phyloP scores from a whole-genome alignment of 139 green algal species.

The Picochlorum sp. region DNA sequence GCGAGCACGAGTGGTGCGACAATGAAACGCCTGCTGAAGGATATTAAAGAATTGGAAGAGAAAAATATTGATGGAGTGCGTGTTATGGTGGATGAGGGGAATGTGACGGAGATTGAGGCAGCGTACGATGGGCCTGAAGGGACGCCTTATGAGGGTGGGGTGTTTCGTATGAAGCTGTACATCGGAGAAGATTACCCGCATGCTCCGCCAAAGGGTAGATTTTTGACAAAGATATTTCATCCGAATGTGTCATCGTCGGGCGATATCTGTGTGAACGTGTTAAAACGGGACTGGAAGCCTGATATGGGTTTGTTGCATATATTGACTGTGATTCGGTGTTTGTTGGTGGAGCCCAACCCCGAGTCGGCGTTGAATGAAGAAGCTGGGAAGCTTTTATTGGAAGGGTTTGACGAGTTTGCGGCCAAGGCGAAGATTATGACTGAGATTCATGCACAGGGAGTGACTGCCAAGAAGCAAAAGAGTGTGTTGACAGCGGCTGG shows the following conservation, averaged over 20 bases:
- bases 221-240: conserved; percentile 94
- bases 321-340: conserved; percentile 82
- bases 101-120: conserved; percentile 73
- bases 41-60: conserved; percentile 50
- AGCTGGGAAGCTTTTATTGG: conserved; percentile 86
- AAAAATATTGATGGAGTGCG: conserved; percentile 66
- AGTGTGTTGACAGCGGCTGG: conserved; percentile 60
- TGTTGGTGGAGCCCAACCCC: conserved; percentile 94
- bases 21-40: conserved; percentile 57
- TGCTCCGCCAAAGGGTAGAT: conserved; percentile 62
- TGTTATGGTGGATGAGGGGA: conserved; percentile 75
- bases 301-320: conserved; percentile 80
- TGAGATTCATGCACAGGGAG: conserved; percentile 57
- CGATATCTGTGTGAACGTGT: conserved; percentile 97
- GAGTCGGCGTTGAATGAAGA: conserved; percentile 97
- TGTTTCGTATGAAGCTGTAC: conserved; percentile 77
- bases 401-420: conserved; percentile 81
- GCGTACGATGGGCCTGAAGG: conserved; percentile 78
- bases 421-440: conserved; percentile 85
- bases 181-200: conserved; percentile 54
- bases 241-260: conserved; percentile 83
- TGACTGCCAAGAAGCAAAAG: conserved; percentile 10
- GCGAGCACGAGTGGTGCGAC: too few relatives aligned
- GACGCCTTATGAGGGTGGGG: conserved; percentile 84
- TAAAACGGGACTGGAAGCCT: conserved; percentile 92